Evolutionary conservation across 768 basidiomycete genomes (phyloP), one percentile per base, ranked within the genome.

Genomic region (Cystofilobasidium bisporidii): DNA sequence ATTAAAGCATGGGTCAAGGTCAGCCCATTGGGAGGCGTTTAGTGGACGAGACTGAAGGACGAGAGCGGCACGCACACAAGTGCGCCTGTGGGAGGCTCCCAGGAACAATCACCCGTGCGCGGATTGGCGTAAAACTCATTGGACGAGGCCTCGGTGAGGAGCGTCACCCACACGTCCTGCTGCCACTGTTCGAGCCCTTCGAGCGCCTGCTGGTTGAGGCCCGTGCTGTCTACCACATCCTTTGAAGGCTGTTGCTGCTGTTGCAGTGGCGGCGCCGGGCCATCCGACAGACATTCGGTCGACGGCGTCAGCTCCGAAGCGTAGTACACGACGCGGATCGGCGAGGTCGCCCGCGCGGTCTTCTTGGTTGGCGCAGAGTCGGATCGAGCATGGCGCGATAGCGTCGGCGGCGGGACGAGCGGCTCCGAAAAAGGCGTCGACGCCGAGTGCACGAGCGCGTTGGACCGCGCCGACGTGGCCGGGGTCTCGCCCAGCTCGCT

Each of bases 41-140:
- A 14, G 22, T 14, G n/a, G 74, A 72, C 71, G 56, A 26, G n/a
- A 67, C 48, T 59, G 48, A 41, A 48, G 50, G 38, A 28, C n/a
- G n/a, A n/a, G n/a, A n/a, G n/a, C n/a, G n/a, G n/a, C 43, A 79
- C 85, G 76, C 78, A 90, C 87, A 94, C 86, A 76, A 91, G 91
- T 65, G 87, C 86, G 11, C 91, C 91, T 28, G 86, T 82, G 26
- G 92, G 92, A 11, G 92, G 86, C 74, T 91, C 89, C 91, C 92
- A 96, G 73, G 88, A 88, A 64, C 91, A 89, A 75, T 91, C 84
- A 20, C 91, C 91, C 18, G 90, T 89, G 0, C 90, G 86, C 62
- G 92, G 92, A 77, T 91, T 93, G 28, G 92, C 92, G 77, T 86
- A 97, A 79, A 96, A 96, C 28, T 28, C 28, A 20, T 32, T 17